Conservation (phyloP, 1,284 basidiomycete species). For the Sanghuangporus sanghuang region DNA sequence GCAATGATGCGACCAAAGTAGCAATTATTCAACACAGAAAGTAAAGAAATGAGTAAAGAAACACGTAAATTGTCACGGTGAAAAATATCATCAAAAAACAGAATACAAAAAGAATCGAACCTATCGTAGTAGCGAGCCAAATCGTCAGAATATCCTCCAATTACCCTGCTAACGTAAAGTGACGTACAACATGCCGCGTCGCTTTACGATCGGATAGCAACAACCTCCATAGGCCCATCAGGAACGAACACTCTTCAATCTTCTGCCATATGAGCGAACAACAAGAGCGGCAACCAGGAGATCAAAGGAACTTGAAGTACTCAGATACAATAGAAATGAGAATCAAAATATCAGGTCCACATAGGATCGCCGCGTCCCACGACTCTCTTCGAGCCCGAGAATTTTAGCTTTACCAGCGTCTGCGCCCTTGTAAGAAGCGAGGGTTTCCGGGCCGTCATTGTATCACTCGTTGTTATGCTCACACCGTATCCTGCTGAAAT, state of each 20-base stretch:
- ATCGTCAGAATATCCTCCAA: too few species aligned
- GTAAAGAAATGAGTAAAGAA: too few species aligned
- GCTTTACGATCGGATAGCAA: background rate
- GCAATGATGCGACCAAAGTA: too few species aligned
- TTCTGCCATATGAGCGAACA: background rate
- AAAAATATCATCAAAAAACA: too few species aligned
- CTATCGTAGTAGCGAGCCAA: too few species aligned
- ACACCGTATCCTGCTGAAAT: background rate
- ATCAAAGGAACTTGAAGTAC: background rate
- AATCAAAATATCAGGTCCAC: background rate
- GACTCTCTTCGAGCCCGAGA: conserved; percentile 14
- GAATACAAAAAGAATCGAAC: too few species aligned
- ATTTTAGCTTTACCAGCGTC: conserved; percentile 12
- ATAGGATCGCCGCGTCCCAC: conserved; percentile 15
- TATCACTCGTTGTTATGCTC: background rate
- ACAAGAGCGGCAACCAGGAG: background rate
- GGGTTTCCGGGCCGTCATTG: background rate
- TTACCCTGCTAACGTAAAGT: background rate
- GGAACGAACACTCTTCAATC: background rate
- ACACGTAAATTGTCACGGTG: too few species aligned
- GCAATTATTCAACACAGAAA: too few species aligned
- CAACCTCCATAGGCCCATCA: background rate
- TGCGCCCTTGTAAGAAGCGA: conserved; percentile 17
- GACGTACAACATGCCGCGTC: background rate
- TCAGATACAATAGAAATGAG: background rate